These are phyloP conservation scores for Citrus glauca DNA, from an alignment of 345 rosid species.

Conservation along the genomic window DNA sequence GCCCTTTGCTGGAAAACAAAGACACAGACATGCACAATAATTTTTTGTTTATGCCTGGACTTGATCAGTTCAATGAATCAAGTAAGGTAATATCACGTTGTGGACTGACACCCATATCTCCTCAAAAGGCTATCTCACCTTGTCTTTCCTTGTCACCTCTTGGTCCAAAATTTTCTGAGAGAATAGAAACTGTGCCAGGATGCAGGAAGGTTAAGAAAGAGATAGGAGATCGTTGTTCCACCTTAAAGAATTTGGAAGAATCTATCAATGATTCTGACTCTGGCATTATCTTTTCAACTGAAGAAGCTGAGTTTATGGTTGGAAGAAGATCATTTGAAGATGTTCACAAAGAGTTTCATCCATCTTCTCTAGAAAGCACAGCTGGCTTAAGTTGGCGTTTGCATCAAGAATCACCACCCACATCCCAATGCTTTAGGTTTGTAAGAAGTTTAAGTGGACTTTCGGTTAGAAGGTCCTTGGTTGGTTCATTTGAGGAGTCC, in stretches of 20 bases:
- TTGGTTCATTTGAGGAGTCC: slow-evolving; percentile 99
- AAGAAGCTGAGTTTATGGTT: slow-evolving; percentile 35
- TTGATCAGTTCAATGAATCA: slow-evolving; percentile 33
- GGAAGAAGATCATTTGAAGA: slow-evolving; percentile 60
- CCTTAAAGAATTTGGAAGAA: slow-evolving; percentile 37
- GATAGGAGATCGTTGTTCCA: slow-evolving; percentile 22
- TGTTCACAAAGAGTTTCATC: slow-evolving; percentile 41
- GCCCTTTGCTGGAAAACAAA: slow-evolving; percentile 59
- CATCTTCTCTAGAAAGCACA: slow-evolving; percentile 54
- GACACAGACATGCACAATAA: slow-evolving; percentile 19
- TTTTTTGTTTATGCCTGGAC: slow-evolving; percentile 30
- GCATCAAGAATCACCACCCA: slow-evolving; percentile 41
- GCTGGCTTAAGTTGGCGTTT: slow-evolving; percentile 30
- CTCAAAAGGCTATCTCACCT: slow-evolving; percentile 32
- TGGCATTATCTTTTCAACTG: slow-evolving; percentile 21
- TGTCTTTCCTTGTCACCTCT: slow-evolving; percentile 82
- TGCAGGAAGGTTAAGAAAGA: slow-evolving; percentile 33
- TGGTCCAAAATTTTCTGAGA: slow-evolving; percentile 70
- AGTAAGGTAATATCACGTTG: slow-evolving; percentile 33
- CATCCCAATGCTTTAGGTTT: slow-evolving; percentile 44
- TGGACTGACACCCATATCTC: slow-evolving; percentile 45
- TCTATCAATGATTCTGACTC: slow-evolving; percentile 29
- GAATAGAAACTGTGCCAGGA: slow-evolving; percentile 38
- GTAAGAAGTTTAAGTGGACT: slow-evolving; percentile 71
- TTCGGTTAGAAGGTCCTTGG: slow-evolving; percentile 76